Percentiles rank a stretch among this genome's conserved stretches.
Conservation (phyloP, 2,329 filamentous ascomycete species). For the Fusarium palustre region DNA sequence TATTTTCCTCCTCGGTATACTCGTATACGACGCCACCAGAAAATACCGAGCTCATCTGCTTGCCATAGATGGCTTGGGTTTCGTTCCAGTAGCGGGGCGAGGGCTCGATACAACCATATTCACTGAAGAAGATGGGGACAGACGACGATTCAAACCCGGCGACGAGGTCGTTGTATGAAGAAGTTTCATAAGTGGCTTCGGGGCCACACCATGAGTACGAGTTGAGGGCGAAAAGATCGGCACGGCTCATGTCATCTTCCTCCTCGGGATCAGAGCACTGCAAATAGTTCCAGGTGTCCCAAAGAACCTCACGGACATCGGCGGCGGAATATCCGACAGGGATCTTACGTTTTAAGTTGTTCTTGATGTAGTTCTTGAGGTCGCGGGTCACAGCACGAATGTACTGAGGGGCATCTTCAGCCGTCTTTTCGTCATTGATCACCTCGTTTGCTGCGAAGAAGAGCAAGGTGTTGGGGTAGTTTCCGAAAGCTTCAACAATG, state of each 20-base stretch:
- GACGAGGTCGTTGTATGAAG: slow-evolving; percentile 73
- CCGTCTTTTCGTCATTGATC: slow-evolving; percentile 73
- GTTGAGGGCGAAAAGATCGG: slow-evolving; percentile 83
- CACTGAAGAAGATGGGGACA: slow-evolving; percentile 84
- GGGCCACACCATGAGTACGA: slow-evolving; percentile 75
- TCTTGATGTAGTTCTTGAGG: slow-evolving; percentile 83
- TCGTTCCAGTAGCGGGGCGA: slow-evolving; percentile 81
- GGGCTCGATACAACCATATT: slow-evolving; percentile 81
- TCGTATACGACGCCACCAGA: slow-evolving; percentile 86
- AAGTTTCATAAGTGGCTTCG: slow-evolving; percentile 70
- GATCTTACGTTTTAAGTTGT: slow-evolving; percentile 74
- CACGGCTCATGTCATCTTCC: slow-evolving; percentile 69
- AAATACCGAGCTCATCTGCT: slow-evolving; percentile 75
- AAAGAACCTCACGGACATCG: slow-evolving; percentile 78
- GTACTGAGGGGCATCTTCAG: slow-evolving; percentile 74
- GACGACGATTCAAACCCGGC: slow-evolving; percentile 72
- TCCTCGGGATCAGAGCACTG: slow-evolving; percentile 71
- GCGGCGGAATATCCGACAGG: slow-evolving; percentile 86
- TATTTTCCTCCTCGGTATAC: slow-evolving; percentile 77
- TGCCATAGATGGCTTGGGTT: slow-evolving; percentile 76
- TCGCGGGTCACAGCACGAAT: slow-evolving; percentile 80
- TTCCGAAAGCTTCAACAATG: slow-evolving; percentile 74
- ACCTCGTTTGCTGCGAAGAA: slow-evolving; percentile 87
- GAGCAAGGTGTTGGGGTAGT: slow-evolving; percentile 74
- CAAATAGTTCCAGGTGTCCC: slow-evolving; percentile 82